A percentile compares a stretch with the other conserved stretches of the same genome.
Evolutionary conservation across 805 yeast genomes (phyloP).

Genomic region (Candida nonsorbophila): DNA sequence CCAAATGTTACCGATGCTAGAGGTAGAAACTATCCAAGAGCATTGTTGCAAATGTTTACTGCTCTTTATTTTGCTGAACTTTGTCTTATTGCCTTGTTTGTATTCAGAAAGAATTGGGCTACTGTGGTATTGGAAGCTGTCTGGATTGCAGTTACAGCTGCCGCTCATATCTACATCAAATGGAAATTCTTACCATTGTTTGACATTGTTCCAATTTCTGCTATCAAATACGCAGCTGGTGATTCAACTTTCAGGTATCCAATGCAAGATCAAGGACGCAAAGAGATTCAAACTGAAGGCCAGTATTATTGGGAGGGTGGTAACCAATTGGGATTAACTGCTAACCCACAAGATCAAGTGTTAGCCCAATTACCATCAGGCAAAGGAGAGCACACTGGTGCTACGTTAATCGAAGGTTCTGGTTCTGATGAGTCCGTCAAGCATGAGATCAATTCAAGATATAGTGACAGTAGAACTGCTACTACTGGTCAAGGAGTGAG

Average conservation of each 20-base stretch:
- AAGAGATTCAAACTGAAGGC: slow-evolving; percentile 52
- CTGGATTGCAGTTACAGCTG: slow-evolving; percentile 52
- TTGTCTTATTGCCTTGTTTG: slow-evolving; percentile 65
- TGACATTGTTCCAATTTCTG: slow-evolving; percentile 68
- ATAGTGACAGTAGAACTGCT: slow-evolving; percentile 18
- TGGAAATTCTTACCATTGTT: slow-evolving; percentile 56
- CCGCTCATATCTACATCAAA: slow-evolving; percentile 54
- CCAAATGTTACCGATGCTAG: slow-evolving; percentile 55
- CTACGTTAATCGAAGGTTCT: slow-evolving; percentile 3
- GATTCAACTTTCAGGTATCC: slow-evolving; percentile 49
- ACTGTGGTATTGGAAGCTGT: slow-evolving; percentile 66
- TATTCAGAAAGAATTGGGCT: slow-evolving; percentile 76
- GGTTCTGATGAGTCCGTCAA: slow-evolving; percentile 3
- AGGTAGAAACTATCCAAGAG: slow-evolving; percentile 71
- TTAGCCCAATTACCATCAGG: slow-evolving; percentile 6
- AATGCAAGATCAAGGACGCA: slow-evolving; percentile 56
- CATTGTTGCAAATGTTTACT: slow-evolving; percentile 66
- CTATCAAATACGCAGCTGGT: slow-evolving; percentile 43
- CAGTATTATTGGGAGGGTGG: slow-evolving; percentile 43
- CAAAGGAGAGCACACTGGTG: background rate
- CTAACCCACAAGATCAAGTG: slow-evolving; percentile 13
- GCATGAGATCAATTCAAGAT: slow-evolving; percentile 9
- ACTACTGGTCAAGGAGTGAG: slow-evolving; percentile 8
- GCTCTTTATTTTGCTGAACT: slow-evolving; percentile 69
- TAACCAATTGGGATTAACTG: slow-evolving; percentile 31